Evolutionary conservation across 495 filamentous ascomycete species (phyloP), one percentile per base, ranked within the genome.

Genomic region (Hypoxylon fuscum): DNA sequence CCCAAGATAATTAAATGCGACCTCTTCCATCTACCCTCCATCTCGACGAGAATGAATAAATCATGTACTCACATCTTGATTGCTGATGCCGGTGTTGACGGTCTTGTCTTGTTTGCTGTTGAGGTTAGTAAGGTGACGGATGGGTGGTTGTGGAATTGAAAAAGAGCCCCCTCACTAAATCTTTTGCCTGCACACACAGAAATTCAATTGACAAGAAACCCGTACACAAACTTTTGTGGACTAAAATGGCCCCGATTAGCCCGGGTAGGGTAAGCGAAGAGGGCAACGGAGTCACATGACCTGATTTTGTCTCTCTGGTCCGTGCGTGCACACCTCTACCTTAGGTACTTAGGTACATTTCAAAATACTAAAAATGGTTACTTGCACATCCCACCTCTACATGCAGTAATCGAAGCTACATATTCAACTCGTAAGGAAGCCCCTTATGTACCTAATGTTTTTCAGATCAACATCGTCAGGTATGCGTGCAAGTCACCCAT

Each of bases 61-160:
- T 15, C 4, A 15, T 49, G 14, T 18, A 71, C 72, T 74, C 66
- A 74, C 72, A 74, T 74, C 72, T 71, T 74, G 72, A 71, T 27
- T 55, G 50, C 44, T 59, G 55, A 35, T 50, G 47, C 29, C 47
- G 68, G 43, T 63, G n/a, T n/a, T n/a, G 70, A 73, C 71, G 70
- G 70, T 65, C 70, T 37, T 55, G 27, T 27, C n/a, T n/a, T 12
- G 17, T 59, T 62, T 59, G 67, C 70, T 71, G 59, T 64, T 47
- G 48, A 56, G 65, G 65, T 74, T 74, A 69, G 68, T 68, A 68
- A 62, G 46, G 42, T 55, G 43, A 62, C 20, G 59, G 66, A 66
- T n/a, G 45, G 58, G 67, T 65, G 62, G 67, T 65, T 58, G 57
- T 70, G 56, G 54, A 59, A 60, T 59, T 65, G 42, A 52, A n/a